Conservation (phyloP, 345 rosid genomes). For the Lumnitzera racemosa region DNA sequence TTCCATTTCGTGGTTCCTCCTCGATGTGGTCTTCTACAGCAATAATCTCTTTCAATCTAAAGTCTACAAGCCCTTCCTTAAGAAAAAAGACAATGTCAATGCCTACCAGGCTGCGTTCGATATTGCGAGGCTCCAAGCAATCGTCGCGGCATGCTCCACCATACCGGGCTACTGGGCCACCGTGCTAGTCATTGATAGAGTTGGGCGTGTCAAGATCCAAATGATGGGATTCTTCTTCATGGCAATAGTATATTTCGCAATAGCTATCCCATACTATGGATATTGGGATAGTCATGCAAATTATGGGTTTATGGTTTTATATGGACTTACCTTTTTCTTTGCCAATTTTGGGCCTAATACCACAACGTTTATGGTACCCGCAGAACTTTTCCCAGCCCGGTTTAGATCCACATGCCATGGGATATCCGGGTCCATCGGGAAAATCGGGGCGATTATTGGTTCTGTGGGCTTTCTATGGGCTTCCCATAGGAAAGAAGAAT, state of each 20-base stretch:
- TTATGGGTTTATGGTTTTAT: conserved; percentile 36
- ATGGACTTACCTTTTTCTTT: conserved; percentile 59
- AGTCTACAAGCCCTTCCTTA: conserved; percentile 21
- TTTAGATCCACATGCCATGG: conserved; percentile 83
- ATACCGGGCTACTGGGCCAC: conserved; percentile 77
- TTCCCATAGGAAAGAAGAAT: conserved; percentile 3
- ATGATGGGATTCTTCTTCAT: conserved; percentile 52
- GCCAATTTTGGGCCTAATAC: conserved; percentile 82
- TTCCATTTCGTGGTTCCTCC: conserved; percentile 52
- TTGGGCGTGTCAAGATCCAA: conserved; percentile 62
- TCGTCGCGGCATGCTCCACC: conserved; percentile 40
- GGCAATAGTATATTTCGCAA: conserved; percentile 45
- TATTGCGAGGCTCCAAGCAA: conserved; percentile 38
- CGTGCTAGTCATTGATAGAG: conserved; percentile 48
- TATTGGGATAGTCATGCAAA: conserved; percentile 22
- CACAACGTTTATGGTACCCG: conserved; percentile 71
- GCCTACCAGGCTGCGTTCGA: conserved; percentile 36
- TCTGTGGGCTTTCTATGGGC: conserved; percentile 54
- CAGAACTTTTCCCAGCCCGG: conserved; percentile 80
- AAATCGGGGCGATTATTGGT: conserved; percentile 66
- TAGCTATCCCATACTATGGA: conserved; percentile 31
- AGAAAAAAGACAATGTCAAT: not conserved
- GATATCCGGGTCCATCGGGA: conserved; percentile 65
- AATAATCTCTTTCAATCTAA: conserved; percentile 59
- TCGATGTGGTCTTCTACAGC: conserved; percentile 60